Conservation (phyloP, 345 rosid genomes). For the Barbarea vulgaris region DNA sequence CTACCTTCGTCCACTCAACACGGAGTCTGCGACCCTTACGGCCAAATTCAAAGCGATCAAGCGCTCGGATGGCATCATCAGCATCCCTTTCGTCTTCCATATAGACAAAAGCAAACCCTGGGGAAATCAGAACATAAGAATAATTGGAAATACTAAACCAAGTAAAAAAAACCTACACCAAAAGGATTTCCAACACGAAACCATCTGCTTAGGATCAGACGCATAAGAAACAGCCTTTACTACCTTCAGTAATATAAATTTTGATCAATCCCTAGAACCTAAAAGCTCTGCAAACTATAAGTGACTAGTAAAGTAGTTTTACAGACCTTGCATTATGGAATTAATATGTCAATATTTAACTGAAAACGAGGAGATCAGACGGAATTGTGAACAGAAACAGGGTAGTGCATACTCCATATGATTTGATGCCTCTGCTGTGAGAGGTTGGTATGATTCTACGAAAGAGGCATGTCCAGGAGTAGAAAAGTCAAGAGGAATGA, state of each 20-base stretch:
- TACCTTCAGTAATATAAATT: constrained; percentile 25
- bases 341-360: constrained; percentile 67
- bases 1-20: constrained; percentile 98
- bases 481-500: constrained; percentile 72
- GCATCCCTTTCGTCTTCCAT: constrained; percentile 99
- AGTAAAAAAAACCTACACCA: constrained; percentile 41
- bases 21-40: constrained; percentile 93
- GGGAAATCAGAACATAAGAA: background rate
- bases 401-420: constrained; percentile 61
- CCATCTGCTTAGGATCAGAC: background rate
- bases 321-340: constrained; percentile 86
- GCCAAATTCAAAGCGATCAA: constrained; percentile 81
- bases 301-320: constrained; percentile 45
- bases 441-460: constrained; percentile 68
- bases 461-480: constrained; percentile 67
- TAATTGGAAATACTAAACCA: constrained; percentile 8
- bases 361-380: constrained; percentile 66
- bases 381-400: constrained; percentile 64
- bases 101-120: constrained; percentile 91
- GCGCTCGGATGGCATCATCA: constrained; percentile 94
- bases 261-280: constrained; percentile 57
- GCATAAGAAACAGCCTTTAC: no score
- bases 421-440: constrained; percentile 71
- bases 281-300: constrained; percentile 67
- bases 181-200: constrained; percentile 44